Evolutionary conservation across 768 basidiomycete species (phyloP), one percentile per base, ranked within the genome.

Genomic region (Leccinum rimulosum): DNA sequence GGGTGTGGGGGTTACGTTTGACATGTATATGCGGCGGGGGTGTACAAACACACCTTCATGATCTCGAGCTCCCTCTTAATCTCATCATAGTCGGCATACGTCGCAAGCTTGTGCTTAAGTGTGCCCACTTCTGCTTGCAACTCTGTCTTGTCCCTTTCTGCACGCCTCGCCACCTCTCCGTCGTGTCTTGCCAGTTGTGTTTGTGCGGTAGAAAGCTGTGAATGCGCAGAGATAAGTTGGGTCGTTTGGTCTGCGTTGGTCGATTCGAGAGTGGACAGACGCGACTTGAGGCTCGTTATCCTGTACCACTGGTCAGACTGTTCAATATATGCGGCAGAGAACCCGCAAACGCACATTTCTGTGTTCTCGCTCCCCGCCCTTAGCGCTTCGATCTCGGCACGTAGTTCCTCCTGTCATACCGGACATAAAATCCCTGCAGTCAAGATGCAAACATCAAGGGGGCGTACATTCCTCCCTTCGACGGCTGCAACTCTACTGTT

Each of bases 11-110:
- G 11, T 47, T 15, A 25, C 2, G 28, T 40, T 50, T n/a, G 12
- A 31, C 10, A 9, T 43, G 40, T n/a, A 27, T 33, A 7, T 2
- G 4, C 30, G 4, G n/a, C 28, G 7, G 12, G n/a, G 5, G 19
- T 15, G 15, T 9, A 10, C 9, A 12, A 9, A 68, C 76, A 49
- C 51, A 92, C 97, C 85, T 99, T 98, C 93, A 98, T 92, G 63
- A 99, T 98, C 69, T 95, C 95, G 31, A 99, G 81, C 72, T 99
- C 97, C 28, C 97, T 88, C 77, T 98, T 98, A 69, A 98, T 86
- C 76, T 98, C 95, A 67, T 98, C 96, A 67, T 99, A 98, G 73
- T 99, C 94, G 15, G 73, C 73, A 61, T 88, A 91, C 63, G 84
- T 84, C 66, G 84, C 85, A 38, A 98, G 75, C 63, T 86, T 86